Evolutionary conservation across 148 eudicot species (phyloP).

Genomic region (Cornus kousa): DNA sequence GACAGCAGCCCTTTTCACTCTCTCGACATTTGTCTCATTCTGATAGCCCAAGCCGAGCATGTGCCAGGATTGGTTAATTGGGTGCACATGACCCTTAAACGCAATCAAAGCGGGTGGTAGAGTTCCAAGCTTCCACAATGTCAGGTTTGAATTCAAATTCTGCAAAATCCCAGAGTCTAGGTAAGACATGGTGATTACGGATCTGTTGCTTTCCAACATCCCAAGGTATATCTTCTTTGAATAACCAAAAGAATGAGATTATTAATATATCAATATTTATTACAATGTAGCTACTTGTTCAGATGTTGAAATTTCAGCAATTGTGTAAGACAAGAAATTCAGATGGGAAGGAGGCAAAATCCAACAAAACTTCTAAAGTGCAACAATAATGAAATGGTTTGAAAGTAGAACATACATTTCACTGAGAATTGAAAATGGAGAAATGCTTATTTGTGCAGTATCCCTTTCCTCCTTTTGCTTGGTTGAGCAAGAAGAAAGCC

Average conservation of each 20-base stretch:
- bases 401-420: neutral
- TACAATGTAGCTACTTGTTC: neutral
- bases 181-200: neutral
- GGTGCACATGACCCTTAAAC: constrained; percentile 84
- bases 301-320: neutral
- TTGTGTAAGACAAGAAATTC: neutral
- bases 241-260: neutral
- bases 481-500: neutral
- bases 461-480: too few relatives aligned
- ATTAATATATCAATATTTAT: neutral
- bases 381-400: neutral
- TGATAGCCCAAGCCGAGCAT: constrained; percentile 97
- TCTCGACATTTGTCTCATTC: constrained; percentile 68
- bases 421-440: neutral
- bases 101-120: constrained; percentile 97
- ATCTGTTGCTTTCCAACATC: neutral
- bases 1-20: constrained; percentile 84
- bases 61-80: constrained; percentile 95
- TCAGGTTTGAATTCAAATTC: constrained; percentile 94
- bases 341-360: neutral
- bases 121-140: constrained; percentile 97
- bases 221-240: neutral
- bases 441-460: neutral
- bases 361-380: neutral
- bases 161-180: constrained; percentile 26